A percentile compares a stretch with the other conserved stretches of the same genome.
phyloP scores from a whole-genome alignment of 768 basidiomycete species.

The Xanthoconium purpureum region DNA sequence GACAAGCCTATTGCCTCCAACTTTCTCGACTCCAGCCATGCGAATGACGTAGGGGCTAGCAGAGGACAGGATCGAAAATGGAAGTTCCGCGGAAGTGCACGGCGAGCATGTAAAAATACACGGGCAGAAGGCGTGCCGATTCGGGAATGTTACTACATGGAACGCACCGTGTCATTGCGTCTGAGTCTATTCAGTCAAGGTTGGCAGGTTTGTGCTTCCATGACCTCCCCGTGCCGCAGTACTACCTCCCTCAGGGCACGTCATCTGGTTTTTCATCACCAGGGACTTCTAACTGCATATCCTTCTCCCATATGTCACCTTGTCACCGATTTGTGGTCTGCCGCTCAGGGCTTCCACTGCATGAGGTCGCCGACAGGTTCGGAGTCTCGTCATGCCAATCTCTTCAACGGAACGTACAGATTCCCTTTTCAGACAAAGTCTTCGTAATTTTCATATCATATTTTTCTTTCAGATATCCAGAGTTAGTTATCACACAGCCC shows the following conservation, averaged over 20 bases:
- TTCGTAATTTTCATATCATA: too few species aligned
- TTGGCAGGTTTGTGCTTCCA: not conserved
- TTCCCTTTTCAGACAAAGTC: not conserved
- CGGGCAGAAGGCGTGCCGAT: conserved; percentile 13
- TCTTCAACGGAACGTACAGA: not conserved
- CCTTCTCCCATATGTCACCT: not conserved
- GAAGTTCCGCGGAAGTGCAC: conserved; percentile 5
- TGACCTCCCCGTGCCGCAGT: not conserved
- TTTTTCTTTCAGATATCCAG: not conserved
- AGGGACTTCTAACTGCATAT: not conserved
- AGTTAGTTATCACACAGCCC: not conserved
- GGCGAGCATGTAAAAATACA: conserved; percentile 15
- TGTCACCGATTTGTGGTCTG: not conserved
- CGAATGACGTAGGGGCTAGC: too few species aligned
- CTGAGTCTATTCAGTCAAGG: not conserved
- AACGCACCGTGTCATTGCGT: not conserved
- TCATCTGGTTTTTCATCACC: not conserved
- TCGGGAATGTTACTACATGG: not conserved
- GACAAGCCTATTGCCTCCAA: not conserved
- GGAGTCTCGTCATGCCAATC: conserved; percentile 4
- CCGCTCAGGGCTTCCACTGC: not conserved
- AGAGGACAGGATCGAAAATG: not conserved
- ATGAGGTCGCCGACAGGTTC: conserved; percentile 5
- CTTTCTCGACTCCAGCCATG: too few species aligned
- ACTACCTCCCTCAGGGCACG: not conserved